These are phyloP conservation scores for Aspergillus wentii DNA, from an alignment of 495 filamentous ascomycete species.

Conservation along the genomic window DNA sequence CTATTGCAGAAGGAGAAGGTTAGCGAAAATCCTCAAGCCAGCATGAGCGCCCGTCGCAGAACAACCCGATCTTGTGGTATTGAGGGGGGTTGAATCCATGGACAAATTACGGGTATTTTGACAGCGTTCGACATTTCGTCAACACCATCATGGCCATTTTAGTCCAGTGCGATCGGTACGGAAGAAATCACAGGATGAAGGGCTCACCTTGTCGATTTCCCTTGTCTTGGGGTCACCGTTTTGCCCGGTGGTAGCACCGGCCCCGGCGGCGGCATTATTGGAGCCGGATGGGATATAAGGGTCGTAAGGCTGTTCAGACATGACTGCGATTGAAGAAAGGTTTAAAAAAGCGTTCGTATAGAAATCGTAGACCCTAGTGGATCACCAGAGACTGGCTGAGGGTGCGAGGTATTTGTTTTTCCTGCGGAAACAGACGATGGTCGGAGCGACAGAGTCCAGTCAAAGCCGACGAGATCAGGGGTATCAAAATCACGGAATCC, in stretches of 20 bases:
- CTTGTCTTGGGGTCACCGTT: conserved; percentile 62
- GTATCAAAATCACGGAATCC: background rate
- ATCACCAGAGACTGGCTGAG: conserved; percentile 17
- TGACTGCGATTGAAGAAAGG: conserved; percentile 45
- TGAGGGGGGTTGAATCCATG: no score
- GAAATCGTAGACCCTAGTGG: conserved; percentile 9
- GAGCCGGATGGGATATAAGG: conserved; percentile 80
- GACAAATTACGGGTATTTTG: no score
- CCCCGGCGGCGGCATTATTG: conserved; percentile 42
- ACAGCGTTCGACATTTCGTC: no score
- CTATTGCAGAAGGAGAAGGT: conserved; percentile 39
- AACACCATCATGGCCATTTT: no score
- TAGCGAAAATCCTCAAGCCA: no score
- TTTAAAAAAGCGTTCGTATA: conserved; percentile 11
- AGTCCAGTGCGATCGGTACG: conserved; percentile 1
- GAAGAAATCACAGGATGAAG: background rate
- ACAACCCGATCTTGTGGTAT: no score
- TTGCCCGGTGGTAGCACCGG: conserved; percentile 41
- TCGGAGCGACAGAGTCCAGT: background rate
- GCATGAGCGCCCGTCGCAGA: no score
- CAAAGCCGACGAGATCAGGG: no score
- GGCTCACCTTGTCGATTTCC: conserved; percentile 74
- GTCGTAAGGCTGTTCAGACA: conserved; percentile 77
- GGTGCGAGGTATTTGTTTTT: conserved; percentile 9
- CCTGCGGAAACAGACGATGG: no score